Conservation (phyloP, 768 basidiomycete species). For the Rubroboletus satanas region DNA sequence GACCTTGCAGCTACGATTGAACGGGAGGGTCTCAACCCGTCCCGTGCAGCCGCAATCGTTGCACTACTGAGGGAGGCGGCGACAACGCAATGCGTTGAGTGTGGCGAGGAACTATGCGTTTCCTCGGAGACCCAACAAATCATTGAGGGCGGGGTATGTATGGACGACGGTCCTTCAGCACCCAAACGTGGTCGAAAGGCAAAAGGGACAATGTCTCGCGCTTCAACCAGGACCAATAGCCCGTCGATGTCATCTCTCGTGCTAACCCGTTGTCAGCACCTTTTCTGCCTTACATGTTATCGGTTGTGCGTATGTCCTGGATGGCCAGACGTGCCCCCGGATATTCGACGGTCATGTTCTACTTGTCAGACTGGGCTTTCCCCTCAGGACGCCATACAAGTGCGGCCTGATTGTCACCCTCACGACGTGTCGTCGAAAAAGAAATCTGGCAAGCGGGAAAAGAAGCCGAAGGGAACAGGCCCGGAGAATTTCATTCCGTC, state of each 20-base stretch:
- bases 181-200: constrained; percentile 51
- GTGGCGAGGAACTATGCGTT: constrained; percentile 69
- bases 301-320: constrained; percentile 69
- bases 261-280: constrained; percentile 89
- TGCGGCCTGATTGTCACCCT: constrained; percentile 57
- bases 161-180: constrained; percentile 50
- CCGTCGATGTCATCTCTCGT: constrained; percentile 62
- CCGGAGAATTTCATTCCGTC: constrained; percentile 67
- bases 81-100: constrained; percentile 86
- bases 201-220: constrained; percentile 58
- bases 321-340: constrained; percentile 69
- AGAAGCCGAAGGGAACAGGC: constrained; percentile 50
- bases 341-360: constrained; percentile 63
- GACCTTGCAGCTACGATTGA: constrained; percentile 73
- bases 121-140: constrained; percentile 40
- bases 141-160: constrained; percentile 38
- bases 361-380: constrained; percentile 69
- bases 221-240: constrained; percentile 70
- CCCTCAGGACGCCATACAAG: constrained; percentile 76
- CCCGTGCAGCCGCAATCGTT: constrained; percentile 79
- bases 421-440: constrained; percentile 49
- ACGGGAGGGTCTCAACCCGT: constrained; percentile 70
- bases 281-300: constrained; percentile 89
- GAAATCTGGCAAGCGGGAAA: constrained; percentile 63
- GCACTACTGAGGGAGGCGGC: constrained; percentile 81